Conservation (phyloP, 176 grass and related monocot genomes). For the Zoysia japonica region DNA sequence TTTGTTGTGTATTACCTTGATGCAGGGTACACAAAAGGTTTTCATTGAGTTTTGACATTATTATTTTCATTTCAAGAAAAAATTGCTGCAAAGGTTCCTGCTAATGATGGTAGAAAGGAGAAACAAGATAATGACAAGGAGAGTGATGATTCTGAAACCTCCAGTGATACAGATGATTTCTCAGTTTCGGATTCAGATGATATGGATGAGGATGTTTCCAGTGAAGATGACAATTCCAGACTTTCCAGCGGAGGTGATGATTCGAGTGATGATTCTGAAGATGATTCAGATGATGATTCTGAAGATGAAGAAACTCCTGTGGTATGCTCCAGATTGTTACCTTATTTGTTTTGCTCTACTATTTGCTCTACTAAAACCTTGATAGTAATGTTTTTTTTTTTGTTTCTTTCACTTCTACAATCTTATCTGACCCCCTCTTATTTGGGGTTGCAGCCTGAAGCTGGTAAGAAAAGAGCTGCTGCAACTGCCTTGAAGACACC, state of each 20-base stretch:
- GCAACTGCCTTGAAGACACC: slow-evolving; percentile 40
- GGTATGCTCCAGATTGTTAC: slow-evolving; percentile 25
- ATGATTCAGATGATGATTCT: slow-evolving; percentile 30
- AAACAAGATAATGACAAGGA: slow-evolving; percentile 13
- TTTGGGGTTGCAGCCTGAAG: slow-evolving; percentile 44
- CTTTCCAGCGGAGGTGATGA: slow-evolving; percentile 26
- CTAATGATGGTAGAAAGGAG: slow-evolving; percentile 8
- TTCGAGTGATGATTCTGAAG: background rate
- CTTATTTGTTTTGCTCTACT: background rate
- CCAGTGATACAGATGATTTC: slow-evolving; percentile 21
- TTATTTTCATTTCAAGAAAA: slow-evolving; percentile 24
- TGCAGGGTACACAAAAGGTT: slow-evolving; percentile 9
- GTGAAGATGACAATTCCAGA: background rate
- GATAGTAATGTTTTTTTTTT: background rate
- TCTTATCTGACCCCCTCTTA: background rate
- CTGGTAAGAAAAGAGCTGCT: slow-evolving; percentile 58
- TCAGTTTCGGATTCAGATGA: slow-evolving; percentile 30
- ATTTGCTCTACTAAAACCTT: background rate
- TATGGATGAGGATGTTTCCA: slow-evolving; percentile 44
- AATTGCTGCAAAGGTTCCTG: slow-evolving; percentile 24
- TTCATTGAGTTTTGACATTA: slow-evolving; percentile 12
- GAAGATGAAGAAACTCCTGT: slow-evolving; percentile 64
- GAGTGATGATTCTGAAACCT: background rate
- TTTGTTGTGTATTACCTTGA: background rate
- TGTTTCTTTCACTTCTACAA: background rate